A percentile compares a stretch with the other conserved stretches of the same genome.
These are phyloP conservation scores for Ophiognomonia clavigignenti-juglandacearum DNA, from an alignment of 2,329 filamentous ascomycete species.

Conservation along the genomic window DNA sequence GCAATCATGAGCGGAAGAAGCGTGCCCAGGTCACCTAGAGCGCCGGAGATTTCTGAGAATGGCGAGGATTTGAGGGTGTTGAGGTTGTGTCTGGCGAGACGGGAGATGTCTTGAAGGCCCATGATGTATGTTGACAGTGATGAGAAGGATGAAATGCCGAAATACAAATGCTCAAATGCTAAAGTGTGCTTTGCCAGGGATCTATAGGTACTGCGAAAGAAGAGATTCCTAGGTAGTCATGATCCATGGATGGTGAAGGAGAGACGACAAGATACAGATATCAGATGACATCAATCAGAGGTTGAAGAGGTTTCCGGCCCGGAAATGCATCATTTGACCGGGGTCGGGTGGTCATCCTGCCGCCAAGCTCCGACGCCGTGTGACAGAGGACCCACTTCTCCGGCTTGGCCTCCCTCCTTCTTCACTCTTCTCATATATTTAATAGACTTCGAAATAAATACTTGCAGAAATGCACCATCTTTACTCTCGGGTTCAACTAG, in stretches of 20 bases:
- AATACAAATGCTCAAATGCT: not conserved
- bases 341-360: not conserved
- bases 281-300: too few relatives aligned
- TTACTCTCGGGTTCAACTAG: not conserved
- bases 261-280: too few relatives aligned
- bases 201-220: too few relatives aligned
- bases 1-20: conserved; percentile 86
- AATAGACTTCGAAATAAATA: too few relatives aligned
- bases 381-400: not conserved
- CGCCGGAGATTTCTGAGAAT: conserved; percentile 76
- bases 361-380: not conserved
- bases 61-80: conserved; percentile 41
- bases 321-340: too few relatives aligned
- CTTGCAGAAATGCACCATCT: not conserved
- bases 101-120: conserved; percentile 24
- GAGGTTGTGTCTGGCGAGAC: conserved; percentile 42
- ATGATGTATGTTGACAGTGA: conserved; percentile 11
- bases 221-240: too few relatives aligned
- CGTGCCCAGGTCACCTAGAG: conserved; percentile 82
- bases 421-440: not conserved
- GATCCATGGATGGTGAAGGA: too few relatives aligned
- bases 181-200: too few relatives aligned
- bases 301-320: too few relatives aligned
- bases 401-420: not conserved
- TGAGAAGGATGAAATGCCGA: not conserved